Conservation (phyloP, 441 rosid genomes). For the Manihot esculenta region DNA sequence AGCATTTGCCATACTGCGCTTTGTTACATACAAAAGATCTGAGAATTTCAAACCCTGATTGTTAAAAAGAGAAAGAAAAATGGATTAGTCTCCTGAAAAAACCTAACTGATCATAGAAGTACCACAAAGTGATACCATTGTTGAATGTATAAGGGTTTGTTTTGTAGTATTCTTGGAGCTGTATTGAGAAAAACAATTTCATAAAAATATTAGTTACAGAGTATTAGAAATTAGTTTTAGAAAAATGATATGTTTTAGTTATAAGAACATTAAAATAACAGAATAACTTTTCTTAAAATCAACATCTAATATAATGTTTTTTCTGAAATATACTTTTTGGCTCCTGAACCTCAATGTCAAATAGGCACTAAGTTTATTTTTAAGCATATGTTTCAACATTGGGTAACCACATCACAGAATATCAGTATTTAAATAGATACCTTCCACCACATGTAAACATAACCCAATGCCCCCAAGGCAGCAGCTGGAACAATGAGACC, state of each 20-base stretch:
- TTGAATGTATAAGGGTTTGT: not conserved
- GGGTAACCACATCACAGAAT: not conserved
- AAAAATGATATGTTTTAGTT: no score
- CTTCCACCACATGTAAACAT: constrained; percentile 99
- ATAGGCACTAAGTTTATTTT: not conserved
- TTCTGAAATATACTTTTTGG: no score
- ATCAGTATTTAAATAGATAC: constrained; percentile 32
- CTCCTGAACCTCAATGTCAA: no score
- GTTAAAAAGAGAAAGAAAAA: not conserved
- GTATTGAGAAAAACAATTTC: no score
- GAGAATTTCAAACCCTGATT: constrained; percentile 74
- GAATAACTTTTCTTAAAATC: no score
- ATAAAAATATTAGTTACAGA: no score
- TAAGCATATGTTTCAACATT: not conserved
- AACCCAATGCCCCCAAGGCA: constrained; percentile 83
- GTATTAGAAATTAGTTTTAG: no score
- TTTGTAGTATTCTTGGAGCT: no score
- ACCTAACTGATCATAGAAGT: not conserved
- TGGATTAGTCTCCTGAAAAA: constrained; percentile 20
- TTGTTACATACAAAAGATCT: constrained; percentile 87
- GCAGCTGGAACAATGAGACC: constrained; percentile 75
- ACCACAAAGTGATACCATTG: not conserved
- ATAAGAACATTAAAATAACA: no score
- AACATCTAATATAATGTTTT: no score
- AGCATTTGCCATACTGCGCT: constrained; percentile 67